Conservation (phyloP, 202 grass and related monocot genomes). For the Eragrostis tef region DNA sequence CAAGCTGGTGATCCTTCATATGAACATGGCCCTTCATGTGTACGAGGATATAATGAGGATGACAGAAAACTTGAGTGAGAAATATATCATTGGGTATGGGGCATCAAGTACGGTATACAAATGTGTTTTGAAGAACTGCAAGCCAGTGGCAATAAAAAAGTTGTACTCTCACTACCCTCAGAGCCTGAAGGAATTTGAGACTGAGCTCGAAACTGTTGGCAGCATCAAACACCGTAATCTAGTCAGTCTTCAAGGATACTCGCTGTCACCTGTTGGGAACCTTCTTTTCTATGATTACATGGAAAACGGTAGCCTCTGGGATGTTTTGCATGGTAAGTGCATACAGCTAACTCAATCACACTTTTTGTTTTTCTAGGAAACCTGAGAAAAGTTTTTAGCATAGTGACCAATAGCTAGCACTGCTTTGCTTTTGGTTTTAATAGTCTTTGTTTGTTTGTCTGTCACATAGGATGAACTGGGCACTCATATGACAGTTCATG, state of each 20-base stretch:
- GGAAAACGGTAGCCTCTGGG: slow-evolving; percentile 98
- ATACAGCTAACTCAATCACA: neutral
- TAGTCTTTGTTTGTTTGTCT: slow-evolving; percentile 39
- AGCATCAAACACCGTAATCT: slow-evolving; percentile 98
- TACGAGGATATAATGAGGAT: slow-evolving; percentile 99
- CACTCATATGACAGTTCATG: slow-evolving; percentile 15
- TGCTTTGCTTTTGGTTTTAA: neutral
- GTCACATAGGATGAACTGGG: slow-evolving; percentile 11
- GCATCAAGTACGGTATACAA: slow-evolving; percentile 99
- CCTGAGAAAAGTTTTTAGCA: slow-evolving; percentile 8
- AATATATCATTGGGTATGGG: slow-evolving; percentile 97
- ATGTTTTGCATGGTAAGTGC: slow-evolving; percentile 90
- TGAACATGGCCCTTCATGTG: slow-evolving; percentile 97
- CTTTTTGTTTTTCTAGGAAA: neutral
- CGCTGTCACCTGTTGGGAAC: slow-evolving; percentile 83
- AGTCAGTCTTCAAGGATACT: slow-evolving; percentile 94
- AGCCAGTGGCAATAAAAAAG: slow-evolving; percentile 90
- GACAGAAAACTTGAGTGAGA: slow-evolving; percentile 97
- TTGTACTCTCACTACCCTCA: slow-evolving; percentile 79
- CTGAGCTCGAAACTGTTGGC: slow-evolving; percentile 87
- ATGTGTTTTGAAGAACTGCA: slow-evolving; percentile 91
- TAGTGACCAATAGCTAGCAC: slow-evolving; percentile 28
- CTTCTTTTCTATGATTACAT: slow-evolving; percentile 98
- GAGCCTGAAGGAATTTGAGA: slow-evolving; percentile 91
- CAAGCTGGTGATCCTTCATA: slow-evolving; percentile 98